Conservation (phyloP, 2,329 filamentous ascomycete species). For the Bipolaris bicolor region DNA sequence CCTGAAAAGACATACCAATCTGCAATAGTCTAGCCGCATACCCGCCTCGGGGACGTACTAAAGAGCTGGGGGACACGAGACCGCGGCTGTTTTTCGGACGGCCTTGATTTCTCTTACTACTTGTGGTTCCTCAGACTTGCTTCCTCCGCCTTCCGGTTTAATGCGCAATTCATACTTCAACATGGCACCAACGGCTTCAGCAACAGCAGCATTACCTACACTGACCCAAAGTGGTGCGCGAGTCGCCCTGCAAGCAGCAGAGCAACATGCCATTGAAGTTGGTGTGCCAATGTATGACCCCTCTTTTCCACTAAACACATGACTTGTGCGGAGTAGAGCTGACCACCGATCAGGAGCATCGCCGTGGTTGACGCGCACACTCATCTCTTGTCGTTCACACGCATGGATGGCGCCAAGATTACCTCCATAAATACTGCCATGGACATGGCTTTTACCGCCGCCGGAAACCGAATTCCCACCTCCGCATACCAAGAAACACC, state of each 20-base stretch:
- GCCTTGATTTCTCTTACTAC: neutral
- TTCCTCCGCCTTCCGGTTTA: constrained; percentile 2
- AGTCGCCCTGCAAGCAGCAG: constrained; percentile 36
- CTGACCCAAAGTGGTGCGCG: constrained; percentile 41
- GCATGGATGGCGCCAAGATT: constrained; percentile 55
- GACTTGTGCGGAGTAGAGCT: neutral
- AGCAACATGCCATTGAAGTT: constrained; percentile 33
- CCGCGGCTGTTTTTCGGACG: constrained; percentile 10
- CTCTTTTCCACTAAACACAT: neutral
- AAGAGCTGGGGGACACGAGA: constrained; percentile 9
- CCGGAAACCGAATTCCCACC: constrained; percentile 59
- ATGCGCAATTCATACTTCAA: constrained; percentile 9
- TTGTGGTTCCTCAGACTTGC: neutral
- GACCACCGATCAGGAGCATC: constrained; percentile 50
- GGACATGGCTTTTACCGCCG: constrained; percentile 64
- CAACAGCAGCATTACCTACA: constrained; percentile 29
- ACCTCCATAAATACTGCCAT: constrained; percentile 66
- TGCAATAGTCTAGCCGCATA: constrained; percentile 14
- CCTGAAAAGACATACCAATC: constrained; percentile 4
- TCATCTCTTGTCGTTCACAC: constrained; percentile 54
- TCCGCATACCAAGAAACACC: constrained; percentile 58
- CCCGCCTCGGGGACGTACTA: constrained; percentile 12
- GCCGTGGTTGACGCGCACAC: constrained; percentile 53
- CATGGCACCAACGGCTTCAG: constrained; percentile 24
- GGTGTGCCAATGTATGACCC: constrained; percentile 43